Percentiles rank a stretch among this genome's conserved stretches.
Conservation (phyloP, 1,139 yeast species). For the Kluyveromyces marxianus region DNA sequence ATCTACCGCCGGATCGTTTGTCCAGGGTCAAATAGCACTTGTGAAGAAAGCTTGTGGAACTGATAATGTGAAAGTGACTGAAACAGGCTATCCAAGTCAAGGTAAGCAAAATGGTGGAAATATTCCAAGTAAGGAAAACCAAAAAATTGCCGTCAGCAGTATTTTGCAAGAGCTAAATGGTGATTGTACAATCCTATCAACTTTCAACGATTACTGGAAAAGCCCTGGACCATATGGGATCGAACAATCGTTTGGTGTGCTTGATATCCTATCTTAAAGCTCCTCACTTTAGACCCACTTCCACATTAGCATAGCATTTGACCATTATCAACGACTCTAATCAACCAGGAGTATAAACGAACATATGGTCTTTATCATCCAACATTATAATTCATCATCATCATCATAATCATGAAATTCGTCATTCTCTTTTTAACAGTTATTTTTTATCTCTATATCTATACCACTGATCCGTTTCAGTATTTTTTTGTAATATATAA, state of each 20-base stretch:
- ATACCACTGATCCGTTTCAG: background rate
- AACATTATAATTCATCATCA: background rate
- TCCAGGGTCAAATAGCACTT: slow-evolving; percentile 50
- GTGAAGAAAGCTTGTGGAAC: slow-evolving; percentile 48
- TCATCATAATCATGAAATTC: background rate
- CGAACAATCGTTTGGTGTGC: slow-evolving; percentile 79
- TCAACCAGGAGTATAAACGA: too few relatives aligned
- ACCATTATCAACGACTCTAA: background rate
- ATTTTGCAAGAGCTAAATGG: slow-evolving; percentile 48
- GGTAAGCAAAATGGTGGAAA: slow-evolving; percentile 69
- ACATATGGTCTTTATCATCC: too few relatives aligned
- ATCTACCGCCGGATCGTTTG: slow-evolving; percentile 61
- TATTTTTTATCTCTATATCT: background rate
- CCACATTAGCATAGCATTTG: background rate
- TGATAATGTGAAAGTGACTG: slow-evolving; percentile 52
- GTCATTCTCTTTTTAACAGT: background rate
- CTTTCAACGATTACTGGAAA: slow-evolving; percentile 81
- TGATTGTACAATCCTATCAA: slow-evolving; percentile 63
- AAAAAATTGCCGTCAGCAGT: slow-evolving; percentile 55
- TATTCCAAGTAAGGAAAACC: slow-evolving; percentile 64
- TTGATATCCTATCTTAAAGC: slow-evolving; percentile 36
- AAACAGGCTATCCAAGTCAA: slow-evolving; percentile 82
- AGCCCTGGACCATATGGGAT: slow-evolving; percentile 75
- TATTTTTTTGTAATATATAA: background rate
- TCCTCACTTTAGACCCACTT: background rate